These are phyloP conservation scores for Starmera stellimalicola DNA, from an alignment of 1,139 yeast genomes.

Conservation along the genomic window DNA sequence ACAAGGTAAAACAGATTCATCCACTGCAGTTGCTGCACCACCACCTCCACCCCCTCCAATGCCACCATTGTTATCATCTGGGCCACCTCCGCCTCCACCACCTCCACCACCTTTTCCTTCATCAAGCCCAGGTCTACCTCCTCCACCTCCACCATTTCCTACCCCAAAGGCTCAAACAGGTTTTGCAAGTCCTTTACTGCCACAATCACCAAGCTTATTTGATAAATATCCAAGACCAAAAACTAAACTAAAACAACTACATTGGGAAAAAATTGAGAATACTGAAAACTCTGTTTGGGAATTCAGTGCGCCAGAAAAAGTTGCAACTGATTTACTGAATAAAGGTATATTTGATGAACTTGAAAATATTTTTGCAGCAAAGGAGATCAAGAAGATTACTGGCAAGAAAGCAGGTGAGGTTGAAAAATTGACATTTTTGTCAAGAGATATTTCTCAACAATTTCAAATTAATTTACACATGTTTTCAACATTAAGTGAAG, in stretches of 20 bases:
- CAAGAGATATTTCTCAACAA: slow-evolving; percentile 69
- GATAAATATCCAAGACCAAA: slow-evolving; percentile 67
- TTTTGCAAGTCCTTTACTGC: slow-evolving; percentile 26
- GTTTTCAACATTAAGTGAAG: slow-evolving; percentile 43
- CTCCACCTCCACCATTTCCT: slow-evolving; percentile 28
- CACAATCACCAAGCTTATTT: slow-evolving; percentile 35
- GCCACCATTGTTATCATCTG: slow-evolving; percentile 22
- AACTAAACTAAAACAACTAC: slow-evolving; percentile 69
- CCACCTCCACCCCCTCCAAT: slow-evolving; percentile 19
- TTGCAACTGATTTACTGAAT: slow-evolving; percentile 52
- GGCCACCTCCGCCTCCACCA: slow-evolving; percentile 32
- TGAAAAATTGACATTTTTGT: slow-evolving; percentile 48
- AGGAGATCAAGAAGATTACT: slow-evolving; percentile 50
- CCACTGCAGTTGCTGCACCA: slow-evolving; percentile 16
- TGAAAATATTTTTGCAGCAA: slow-evolving; percentile 71
- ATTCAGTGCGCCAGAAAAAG: slow-evolving; percentile 32
- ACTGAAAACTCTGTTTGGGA: slow-evolving; percentile 65
- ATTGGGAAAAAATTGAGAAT: slow-evolving; percentile 71
- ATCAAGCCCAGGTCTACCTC: slow-evolving; percentile 28
- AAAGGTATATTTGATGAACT: slow-evolving; percentile 70
- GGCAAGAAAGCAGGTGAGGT: slow-evolving; percentile 33
- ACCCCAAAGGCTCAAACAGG: slow-evolving; percentile 18
- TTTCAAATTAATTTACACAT: slow-evolving; percentile 69
- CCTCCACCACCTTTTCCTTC: slow-evolving; percentile 20
- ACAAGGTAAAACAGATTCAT: slow-evolving; percentile 11